Evolutionary conservation across 1,284 basidiomycete genomes (phyloP), one percentile per base, ranked within the genome.

Genomic region (Anthracocystis setariae): DNA sequence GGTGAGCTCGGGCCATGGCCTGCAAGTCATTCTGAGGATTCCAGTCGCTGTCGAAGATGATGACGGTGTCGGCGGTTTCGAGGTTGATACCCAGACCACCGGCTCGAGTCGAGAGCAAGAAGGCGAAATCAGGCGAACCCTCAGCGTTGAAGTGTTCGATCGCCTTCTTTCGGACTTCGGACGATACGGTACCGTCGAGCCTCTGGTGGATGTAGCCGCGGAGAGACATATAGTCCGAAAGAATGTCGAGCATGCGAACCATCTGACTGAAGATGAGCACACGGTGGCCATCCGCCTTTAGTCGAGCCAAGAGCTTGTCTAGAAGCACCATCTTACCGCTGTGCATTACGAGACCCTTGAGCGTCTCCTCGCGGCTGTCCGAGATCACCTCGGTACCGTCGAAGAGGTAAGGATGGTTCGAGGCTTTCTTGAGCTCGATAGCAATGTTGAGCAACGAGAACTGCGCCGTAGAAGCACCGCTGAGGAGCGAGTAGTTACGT

Each of bases 31-130:
- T 98, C 25, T 81, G 80, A 4, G 80, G 96, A 83, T 99, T 99
- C 96, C 96, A 99, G 81, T 99, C 96, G 80, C 96, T 94, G 83
- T 99, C 96, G 83, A 98, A 97, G 84, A 99, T 98, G 58, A 99
- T 86, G 70, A 98, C 96, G 1, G 96, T 98, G 51, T 82, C 81
- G 23, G 96, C 96, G 2, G 95, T 95, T 1, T 95, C 98, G 56
- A 98, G 85, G 83, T 98, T 99, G 87, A 99, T 98, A 79, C 96
- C 96, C 57, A 99, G 86, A 65, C 96, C 96, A 84, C 96, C 96
- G 23, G 96, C 96, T 58, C 94, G 89, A 0, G 96, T 98, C 83
- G 93, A 79, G 20, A 81, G 74, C 32, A 83, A 51, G 55, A 83
- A 82, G 38, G 78, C 77, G 61, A 80, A 84, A 73, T 95, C 90